Conservation (phyloP, 352 stramenopile genomes). For the Globisporangium spinosum region DNA sequence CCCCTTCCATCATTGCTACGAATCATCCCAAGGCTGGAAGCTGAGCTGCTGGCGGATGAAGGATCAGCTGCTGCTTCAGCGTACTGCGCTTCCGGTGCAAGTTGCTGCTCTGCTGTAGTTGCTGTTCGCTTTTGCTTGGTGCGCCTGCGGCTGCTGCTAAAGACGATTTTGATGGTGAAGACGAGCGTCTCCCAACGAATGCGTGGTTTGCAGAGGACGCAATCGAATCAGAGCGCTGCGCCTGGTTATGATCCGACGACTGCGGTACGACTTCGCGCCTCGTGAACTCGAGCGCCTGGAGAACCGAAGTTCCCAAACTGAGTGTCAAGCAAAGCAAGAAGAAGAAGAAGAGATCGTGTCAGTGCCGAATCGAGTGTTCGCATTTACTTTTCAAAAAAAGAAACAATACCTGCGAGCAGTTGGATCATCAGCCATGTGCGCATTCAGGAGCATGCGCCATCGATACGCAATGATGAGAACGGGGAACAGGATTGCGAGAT, state of each 20-base stretch:
- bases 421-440: slow-evolving; percentile 73
- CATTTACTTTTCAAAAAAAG: not conserved
- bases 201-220: not conserved
- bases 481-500: slow-evolving; percentile 69
- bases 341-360: not conserved
- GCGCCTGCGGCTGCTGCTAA: not conserved
- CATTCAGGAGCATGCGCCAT: slow-evolving; percentile 75
- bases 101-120: slow-evolving; percentile 1
- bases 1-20: too few relatives aligned
- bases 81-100: not conserved
- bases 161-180: not conserved
- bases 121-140: not conserved
- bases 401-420: slow-evolving; percentile 28
- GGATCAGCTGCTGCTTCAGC: not conserved
- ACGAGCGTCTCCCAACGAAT: slow-evolving; percentile 11
- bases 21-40: slow-evolving; percentile 12
- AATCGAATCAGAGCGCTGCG: slow-evolving; percentile 7
- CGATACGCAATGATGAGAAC: slow-evolving; percentile 79
- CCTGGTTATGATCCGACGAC: slow-evolving; percentile 1
- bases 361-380: not conserved
- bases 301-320: slow-evolving; percentile 20
- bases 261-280: slow-evolving; percentile 23
- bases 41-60: not conserved
- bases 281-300: slow-evolving; percentile 67
- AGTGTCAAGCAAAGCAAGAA: not conserved